Base-by-base conservation (phyloP, 225 moss, liverwort and hornwort species). In the Polytrichum formosum region DNA sequence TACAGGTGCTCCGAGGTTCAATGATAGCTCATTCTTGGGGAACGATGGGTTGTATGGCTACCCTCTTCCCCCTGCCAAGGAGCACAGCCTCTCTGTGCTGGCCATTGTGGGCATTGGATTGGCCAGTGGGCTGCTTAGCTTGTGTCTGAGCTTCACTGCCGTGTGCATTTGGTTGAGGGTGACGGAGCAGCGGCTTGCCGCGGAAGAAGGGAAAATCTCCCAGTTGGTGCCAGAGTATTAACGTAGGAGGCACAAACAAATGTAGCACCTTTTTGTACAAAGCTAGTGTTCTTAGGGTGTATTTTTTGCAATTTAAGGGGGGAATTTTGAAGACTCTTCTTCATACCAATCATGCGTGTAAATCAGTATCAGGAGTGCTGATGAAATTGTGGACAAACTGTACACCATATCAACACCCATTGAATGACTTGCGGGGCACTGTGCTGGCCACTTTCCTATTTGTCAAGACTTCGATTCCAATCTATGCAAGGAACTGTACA, bases 61-160 rank as follows among this genome's bases (percentile, higher is more conserved):
- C 53, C 96, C 96, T 1, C 84, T 97, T 0, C 80, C 85, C 0
- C 75, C 82, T 31, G 87, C 90, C 19, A 78, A 81, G 55, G 53
- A 65, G 20, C 93, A 84, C 70, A 63, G 72, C 21, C 81, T 97
- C 63, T 70, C 89, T 54, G 79, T 93, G 70, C 85, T 91, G 2
- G 93, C 90, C n/a, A 94, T 97, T 67, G 96, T 97, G 13, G 91
- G 93, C 68, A 92, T 97, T 53, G 96, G 96, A 7, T 73, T 97
- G 13, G 96, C 88, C 23, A 97, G 93, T 63, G 96, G 96, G 22
- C 84, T 97, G 70, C 80, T 93, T 7, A 97, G 96, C 61, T 73
- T 97, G 82, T 79, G 92, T 7, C 70, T 97, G 66, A 97, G 96
- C 82, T 97, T 97, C 53, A 79, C 88, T 5, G 93, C 92, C 6